Evolutionary conservation across 2,329 filamentous ascomycete species (phyloP).

Genomic region (Herpotrichia juniperi): DNA sequence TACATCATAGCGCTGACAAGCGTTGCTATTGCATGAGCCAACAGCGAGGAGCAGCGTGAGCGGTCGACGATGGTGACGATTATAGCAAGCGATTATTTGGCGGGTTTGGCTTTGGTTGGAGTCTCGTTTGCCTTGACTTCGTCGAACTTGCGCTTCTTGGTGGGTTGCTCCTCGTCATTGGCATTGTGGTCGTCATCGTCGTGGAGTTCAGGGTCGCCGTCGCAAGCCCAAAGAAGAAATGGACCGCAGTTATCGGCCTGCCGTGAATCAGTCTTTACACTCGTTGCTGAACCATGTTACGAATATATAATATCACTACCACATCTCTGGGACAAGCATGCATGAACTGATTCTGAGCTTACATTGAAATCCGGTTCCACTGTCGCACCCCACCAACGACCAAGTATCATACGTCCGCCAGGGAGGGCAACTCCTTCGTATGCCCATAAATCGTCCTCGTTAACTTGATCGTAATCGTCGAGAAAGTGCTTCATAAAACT

Average conservation of each 20-base stretch:
- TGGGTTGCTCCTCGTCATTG: slow-evolving; percentile 1
- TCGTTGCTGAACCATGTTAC: not conserved
- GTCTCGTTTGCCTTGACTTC: no score
- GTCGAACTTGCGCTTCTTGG: no score
- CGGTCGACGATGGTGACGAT: not conserved
- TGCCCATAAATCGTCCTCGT: slow-evolving; percentile 52
- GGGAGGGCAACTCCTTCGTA: slow-evolving; percentile 58
- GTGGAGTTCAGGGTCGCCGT: slow-evolving; percentile 19
- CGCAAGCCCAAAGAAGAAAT: slow-evolving; percentile 52
- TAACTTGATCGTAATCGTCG: slow-evolving; percentile 31
- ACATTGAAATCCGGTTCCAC: slow-evolving; percentile 14
- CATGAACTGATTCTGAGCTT: not conserved
- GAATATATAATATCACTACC: not conserved
- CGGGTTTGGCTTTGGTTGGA: not conserved
- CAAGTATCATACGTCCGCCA: slow-evolving; percentile 54
- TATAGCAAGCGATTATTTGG: no score
- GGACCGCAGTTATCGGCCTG: slow-evolving; percentile 43
- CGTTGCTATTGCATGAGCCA: not conserved
- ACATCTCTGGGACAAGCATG: no score
- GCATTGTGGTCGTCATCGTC: slow-evolving; percentile 9
- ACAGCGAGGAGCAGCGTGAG: not conserved
- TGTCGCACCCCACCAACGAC: slow-evolving; percentile 54
- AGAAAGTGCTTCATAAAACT: slow-evolving; percentile 60
- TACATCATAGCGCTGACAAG: no score
- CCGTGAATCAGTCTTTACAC: not conserved